phyloP scores from a whole-genome alignment of 768 basidiomycete species.

The Hortiboletus campestris region DNA sequence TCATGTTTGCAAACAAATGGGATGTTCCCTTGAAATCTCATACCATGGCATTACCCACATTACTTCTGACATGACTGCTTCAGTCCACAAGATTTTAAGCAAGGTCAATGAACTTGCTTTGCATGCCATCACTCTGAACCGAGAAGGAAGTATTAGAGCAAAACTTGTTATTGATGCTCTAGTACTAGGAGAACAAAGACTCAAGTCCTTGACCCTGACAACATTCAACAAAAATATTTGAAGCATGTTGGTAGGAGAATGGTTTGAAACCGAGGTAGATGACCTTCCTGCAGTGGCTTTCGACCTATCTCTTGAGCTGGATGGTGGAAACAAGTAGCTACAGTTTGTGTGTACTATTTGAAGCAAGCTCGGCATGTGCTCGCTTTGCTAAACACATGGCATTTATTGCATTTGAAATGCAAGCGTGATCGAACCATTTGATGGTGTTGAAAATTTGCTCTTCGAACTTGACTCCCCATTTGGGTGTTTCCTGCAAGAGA shows the following conservation, averaged over 20 bases:
- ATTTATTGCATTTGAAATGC: no score
- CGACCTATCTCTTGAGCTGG: no score
- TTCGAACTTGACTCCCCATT: no score
- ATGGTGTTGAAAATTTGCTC: no score
- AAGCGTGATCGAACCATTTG: no score
- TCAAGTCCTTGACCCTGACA: conserved; percentile 25
- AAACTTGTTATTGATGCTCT: conserved; percentile 19
- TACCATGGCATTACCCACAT: conserved; percentile 32
- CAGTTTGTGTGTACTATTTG: no score
- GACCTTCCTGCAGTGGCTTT: not conserved
- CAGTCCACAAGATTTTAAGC: conserved; percentile 7
- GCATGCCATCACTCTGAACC: not conserved
- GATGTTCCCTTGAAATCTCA: conserved; percentile 12
- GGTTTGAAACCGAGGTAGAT: conserved; percentile 22
- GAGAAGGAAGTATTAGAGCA: not conserved
- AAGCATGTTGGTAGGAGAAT: conserved; percentile 6
- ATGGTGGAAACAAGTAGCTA: no score
- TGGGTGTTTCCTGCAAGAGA: no score
- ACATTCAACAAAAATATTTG: conserved; percentile 36
- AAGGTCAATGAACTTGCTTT: conserved; percentile 9
- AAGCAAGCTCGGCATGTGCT: no score
- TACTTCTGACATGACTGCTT: conserved; percentile 8
- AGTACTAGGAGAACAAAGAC: conserved; percentile 15
- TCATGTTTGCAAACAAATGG: conserved; percentile 30
- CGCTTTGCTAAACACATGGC: no score